These are phyloP conservation scores for Silene conica DNA, from an alignment of 148 eudicot genomes.

Conservation along the genomic window DNA sequence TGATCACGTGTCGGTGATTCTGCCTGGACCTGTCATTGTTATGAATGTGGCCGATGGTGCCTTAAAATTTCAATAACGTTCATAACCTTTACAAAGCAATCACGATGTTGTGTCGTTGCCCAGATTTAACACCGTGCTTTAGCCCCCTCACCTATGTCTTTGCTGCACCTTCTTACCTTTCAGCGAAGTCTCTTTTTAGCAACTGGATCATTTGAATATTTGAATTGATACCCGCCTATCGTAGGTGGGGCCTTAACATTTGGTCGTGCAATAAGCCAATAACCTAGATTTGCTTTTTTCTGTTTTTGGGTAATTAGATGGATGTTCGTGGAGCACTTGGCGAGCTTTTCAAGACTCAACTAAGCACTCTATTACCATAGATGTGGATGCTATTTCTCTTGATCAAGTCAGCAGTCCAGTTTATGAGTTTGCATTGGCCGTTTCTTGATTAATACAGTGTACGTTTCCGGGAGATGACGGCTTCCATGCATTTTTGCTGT, in stretches of 20 bases:
- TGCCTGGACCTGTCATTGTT: too few species aligned
- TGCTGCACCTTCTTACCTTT: background rate
- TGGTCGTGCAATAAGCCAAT: background rate
- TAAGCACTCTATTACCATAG: constrained; percentile 52
- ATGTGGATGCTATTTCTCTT: constrained; percentile 13
- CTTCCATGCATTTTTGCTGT: constrained; percentile 9
- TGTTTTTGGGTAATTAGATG: constrained; percentile 46
- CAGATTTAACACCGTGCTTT: background rate
- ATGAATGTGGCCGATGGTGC: too few species aligned
- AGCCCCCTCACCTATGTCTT: background rate
- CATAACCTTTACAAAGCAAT: too few species aligned
- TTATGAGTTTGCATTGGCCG: background rate
- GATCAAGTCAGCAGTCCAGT: background rate
- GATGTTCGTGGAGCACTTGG: constrained; percentile 90
- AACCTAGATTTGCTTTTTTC: background rate
- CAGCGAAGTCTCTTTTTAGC: background rate
- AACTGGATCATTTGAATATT: background rate
- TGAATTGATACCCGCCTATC: too few species aligned
- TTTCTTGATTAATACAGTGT: background rate
- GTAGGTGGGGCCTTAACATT: too few species aligned
- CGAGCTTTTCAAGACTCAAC: constrained; percentile 74
- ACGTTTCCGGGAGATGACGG: constrained; percentile 13
- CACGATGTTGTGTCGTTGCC: too few species aligned
- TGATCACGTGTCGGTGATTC: too few species aligned
- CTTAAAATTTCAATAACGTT: too few species aligned